Evolutionary conservation across 129 eudicot species (phyloP).

Genomic region (Pittosporum tobira): DNA sequence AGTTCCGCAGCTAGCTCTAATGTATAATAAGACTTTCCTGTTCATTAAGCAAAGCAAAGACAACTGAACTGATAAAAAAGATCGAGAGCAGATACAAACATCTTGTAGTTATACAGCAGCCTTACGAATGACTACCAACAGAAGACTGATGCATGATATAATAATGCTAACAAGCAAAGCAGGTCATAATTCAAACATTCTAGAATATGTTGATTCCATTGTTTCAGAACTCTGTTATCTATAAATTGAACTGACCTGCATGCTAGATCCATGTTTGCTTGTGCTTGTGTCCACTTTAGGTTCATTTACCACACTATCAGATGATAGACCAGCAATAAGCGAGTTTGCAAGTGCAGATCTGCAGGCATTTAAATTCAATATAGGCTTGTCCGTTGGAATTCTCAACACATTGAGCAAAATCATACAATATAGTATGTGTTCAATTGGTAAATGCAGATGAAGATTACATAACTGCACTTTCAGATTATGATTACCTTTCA

Average conservation of each 20-base stretch:
- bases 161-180: background rate
- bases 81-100: too few relatives aligned
- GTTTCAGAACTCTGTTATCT: background rate
- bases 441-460: too few relatives aligned
- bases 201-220: background rate
- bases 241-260: slow-evolving; percentile 36
- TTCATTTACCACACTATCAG: slow-evolving; percentile 43
- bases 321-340: slow-evolving; percentile 44
- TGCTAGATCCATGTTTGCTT: slow-evolving; percentile 36
- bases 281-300: slow-evolving; percentile 28
- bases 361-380: slow-evolving; percentile 19
- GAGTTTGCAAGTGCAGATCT: slow-evolving; percentile 66
- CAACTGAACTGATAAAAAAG: too few relatives aligned
- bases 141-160: too few relatives aligned
- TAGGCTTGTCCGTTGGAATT: background rate
- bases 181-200: background rate
- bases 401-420: background rate
- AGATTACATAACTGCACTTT: too few relatives aligned
- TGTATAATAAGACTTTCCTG: too few relatives aligned
- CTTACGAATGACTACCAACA: too few relatives aligned
- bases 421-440: too few relatives aligned
- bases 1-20: too few relatives aligned
- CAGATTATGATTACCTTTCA: slow-evolving; percentile 48
- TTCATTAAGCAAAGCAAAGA: too few relatives aligned
- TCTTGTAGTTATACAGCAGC: too few relatives aligned